Evolutionary conservation across 2,329 filamentous ascomycete species (phyloP), one percentile per base, ranked within the genome.

Genomic region (Calonectria crousiana): DNA sequence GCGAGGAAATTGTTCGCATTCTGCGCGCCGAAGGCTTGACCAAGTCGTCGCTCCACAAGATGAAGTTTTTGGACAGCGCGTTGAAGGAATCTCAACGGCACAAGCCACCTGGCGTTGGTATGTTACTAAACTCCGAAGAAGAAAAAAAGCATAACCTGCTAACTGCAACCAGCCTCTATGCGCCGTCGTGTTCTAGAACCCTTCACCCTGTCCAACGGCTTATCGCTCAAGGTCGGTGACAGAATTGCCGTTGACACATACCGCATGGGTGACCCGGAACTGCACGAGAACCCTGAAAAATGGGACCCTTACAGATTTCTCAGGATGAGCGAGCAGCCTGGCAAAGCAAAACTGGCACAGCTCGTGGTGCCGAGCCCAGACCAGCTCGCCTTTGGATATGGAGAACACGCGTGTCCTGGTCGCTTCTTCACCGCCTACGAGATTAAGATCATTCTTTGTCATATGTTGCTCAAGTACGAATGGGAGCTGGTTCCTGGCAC

Each of bases 161-260:
- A 30, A 62, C 36, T 28, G 16, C 9, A 5, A 8, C 11, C 6
- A 62, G 56, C 34, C 41, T 62, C 56, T 34, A 41, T 62, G 56
- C 34, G 56, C 10, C 56, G 56, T 2, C 56, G 56, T 28, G 56
- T 36, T 4, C 36, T 62, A 13, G 20, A 62, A 16, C 56, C 56
- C 34, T 23, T 62, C 5, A 30, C 34, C n/a, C 20, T 62, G 34
- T 62, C 56, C n/a, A 62, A 90, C 73, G 73, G 77, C 3, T 78
- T 90, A 32, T 89, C 88, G 0, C 83, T 84, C 4, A 84, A 87
- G n/a, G 32, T 67, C n/a, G 49, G 65, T 11, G 56, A 62, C 56
- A 62, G 56, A 62, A 62, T 62, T 41, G 56, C 56, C 9, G 14
- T 62, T 34, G 56, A 62, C 56, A 62, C 56, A 8, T 62, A 62